Evolutionary conservation across 495 filamentous ascomycete species (phyloP), one percentile per base, ranked within the genome.

Genomic region (Penicillium goetzii): DNA sequence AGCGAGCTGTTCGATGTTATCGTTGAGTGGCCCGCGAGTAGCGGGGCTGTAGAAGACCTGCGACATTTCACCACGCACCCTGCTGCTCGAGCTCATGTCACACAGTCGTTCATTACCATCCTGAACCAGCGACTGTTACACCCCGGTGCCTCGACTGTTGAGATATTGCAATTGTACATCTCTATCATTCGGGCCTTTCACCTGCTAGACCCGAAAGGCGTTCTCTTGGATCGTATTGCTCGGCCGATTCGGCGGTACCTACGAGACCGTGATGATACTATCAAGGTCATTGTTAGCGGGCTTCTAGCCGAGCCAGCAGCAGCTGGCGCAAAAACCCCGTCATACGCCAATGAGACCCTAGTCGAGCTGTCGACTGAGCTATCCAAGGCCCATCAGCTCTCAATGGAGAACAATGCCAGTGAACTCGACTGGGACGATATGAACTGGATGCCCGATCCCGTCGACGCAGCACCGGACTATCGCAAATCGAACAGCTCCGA

Each of bases 401-500:
- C 78, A 30, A 74, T 66, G 55, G 78, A 75, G 55, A 77, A 77
- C 12, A 83, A 85, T 9, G 84, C 86, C 41, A 86, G 90, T 53
- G 91, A 91, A 43, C 76, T 95, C 12, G 90, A 96, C 74, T 97
- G 87, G 84, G 85, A 93, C 66, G 92, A 98, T 72, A 88, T 96
- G 86, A 84, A 85, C 58, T 99, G 95, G 95, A 80, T 89, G 19
- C 95, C 95, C 1, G 90, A 96, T 68, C 95, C 95, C 2, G 84
- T 96, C 28, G 95, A 99, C 72, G 96, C 95, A 1, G 92, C 90
- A 17, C 90, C 91, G 9, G 93, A 96, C 66, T 98, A 96, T 76
- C 90, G 88, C 68, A 89, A 92, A 52, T 89, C 89, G n/a, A 94
- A 93, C 74, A 88, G 85, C 52, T 88, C 90, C 54, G 95, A 98